These are phyloP conservation scores for Tetracentron sinense DNA, from an alignment of 164 flowering plant genomes.

Conservation along the genomic window DNA sequence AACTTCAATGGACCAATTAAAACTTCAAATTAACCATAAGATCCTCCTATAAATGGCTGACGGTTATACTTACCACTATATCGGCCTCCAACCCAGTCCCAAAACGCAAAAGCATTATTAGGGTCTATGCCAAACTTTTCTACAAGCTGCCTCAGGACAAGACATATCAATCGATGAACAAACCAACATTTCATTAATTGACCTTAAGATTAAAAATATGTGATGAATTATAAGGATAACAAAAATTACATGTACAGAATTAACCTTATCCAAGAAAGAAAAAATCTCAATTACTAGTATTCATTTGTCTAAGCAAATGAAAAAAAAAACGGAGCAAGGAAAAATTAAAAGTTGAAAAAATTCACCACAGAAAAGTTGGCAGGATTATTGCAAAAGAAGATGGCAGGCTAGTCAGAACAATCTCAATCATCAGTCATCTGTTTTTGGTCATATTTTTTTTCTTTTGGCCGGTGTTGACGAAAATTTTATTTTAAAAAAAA, in stretches of 20 bases:
- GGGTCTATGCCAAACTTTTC: conserved; percentile 94
- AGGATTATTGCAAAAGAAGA: too few species aligned
- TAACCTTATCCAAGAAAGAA: not conserved
- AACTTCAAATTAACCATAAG: conserved; percentile 3
- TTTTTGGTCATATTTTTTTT: too few species aligned
- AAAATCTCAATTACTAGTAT: too few species aligned
- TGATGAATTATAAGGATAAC: too few species aligned
- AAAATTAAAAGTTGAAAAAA: too few species aligned
- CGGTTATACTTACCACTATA: conserved; percentile 68
- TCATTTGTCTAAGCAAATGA: not conserved
- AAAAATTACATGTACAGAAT: too few species aligned
- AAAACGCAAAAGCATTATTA: conserved; percentile 94
- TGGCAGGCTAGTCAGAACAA: not conserved
- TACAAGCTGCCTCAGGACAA: conserved; percentile 59
- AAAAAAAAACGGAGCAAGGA: not conserved
- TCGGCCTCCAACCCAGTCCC: conserved; percentile 97
- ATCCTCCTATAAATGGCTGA: not conserved
- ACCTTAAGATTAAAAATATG: too few species aligned
- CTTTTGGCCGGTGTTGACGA: too few species aligned
- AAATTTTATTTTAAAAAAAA: too few species aligned
- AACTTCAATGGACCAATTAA: not conserved
- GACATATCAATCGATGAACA: not conserved
- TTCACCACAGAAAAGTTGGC: too few species aligned
- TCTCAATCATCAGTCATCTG: not conserved
- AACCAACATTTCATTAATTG: too few species aligned